A percentile compares a stretch with the other conserved stretches of the same genome.
These are phyloP conservation scores for Claviceps africana DNA, from an alignment of 2,329 filamentous ascomycete genomes.

Conservation along the genomic window DNA sequence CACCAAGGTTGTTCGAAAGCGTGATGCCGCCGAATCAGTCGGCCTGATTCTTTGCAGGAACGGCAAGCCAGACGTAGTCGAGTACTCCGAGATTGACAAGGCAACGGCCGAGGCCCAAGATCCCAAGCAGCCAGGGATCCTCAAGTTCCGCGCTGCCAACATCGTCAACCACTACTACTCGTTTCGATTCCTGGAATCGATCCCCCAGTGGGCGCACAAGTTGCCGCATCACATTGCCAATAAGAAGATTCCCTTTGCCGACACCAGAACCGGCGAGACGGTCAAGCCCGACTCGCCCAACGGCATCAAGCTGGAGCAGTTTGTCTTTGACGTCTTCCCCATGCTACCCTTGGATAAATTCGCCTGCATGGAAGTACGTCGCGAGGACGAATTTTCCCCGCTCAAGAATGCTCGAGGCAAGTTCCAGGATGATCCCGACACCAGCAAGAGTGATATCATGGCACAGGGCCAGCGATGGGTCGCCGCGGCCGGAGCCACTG, in stretches of 20 bases:
- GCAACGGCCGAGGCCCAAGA: slow-evolving; percentile 84
- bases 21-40: slow-evolving; percentile 88
- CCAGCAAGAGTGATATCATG: slow-evolving; percentile 83
- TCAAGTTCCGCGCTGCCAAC: slow-evolving; percentile 96
- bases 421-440: slow-evolving; percentile 86
- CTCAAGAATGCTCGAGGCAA: slow-evolving; percentile 81
- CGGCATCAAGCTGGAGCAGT: slow-evolving; percentile 97
- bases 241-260: slow-evolving; percentile 92
- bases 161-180: slow-evolving; percentile 99
- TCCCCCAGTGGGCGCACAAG: slow-evolving; percentile 71
- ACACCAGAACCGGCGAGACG: slow-evolving; percentile 61
- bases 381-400: slow-evolving; percentile 95
- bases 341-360: slow-evolving; percentile 77
- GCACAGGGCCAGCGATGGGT: slow-evolving; percentile 79
- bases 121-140: slow-evolving; percentile 59
- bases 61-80: slow-evolving; percentile 89
- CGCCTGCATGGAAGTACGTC: slow-evolving; percentile 86
- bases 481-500: slow-evolving; percentile 59
- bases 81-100: slow-evolving; percentile 93
- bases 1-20: slow-evolving; percentile 98
- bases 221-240: slow-evolving; percentile 90
- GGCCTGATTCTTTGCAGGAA: slow-evolving; percentile 91
- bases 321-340: slow-evolving; percentile 97
- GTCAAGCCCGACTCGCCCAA: slow-evolving; percentile 92
- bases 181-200: slow-evolving; percentile 78